A percentile compares a stretch with the other conserved stretches of the same genome.
Conservation (phyloP, 345 rosid genomes). For the Populus pruinosa region DNA sequence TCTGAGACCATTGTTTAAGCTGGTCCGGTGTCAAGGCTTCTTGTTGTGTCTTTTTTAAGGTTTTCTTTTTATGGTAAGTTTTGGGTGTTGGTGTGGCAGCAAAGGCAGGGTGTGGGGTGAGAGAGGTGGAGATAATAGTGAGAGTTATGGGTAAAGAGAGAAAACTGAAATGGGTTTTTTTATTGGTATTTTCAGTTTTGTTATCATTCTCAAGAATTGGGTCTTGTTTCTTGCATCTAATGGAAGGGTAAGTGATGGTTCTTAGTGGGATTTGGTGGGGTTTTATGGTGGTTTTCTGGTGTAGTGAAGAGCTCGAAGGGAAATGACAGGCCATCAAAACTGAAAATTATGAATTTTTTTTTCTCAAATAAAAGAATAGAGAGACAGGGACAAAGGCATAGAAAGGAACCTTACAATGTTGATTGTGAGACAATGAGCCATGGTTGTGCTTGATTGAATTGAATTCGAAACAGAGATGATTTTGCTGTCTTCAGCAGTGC, state of each 20-base stretch:
- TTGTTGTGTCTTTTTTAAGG: constrained; percentile 45
- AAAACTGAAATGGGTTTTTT: constrained; percentile 37
- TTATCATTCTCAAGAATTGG: constrained; percentile 15
- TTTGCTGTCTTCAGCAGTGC: neutral
- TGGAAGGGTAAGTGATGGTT: constrained; percentile 20
- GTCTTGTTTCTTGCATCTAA: constrained; percentile 38
- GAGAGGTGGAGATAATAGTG: constrained; percentile 56
- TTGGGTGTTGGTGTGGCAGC: constrained; percentile 41
- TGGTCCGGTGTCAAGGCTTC: constrained; percentile 67
- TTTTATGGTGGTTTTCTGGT: constrained; percentile 11
- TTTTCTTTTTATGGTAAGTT: constrained; percentile 44
- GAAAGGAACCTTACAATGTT: constrained; percentile 11
- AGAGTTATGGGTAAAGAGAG: constrained; percentile 66
- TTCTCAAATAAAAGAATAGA: neutral
- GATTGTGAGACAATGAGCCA: neutral
- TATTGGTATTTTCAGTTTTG: constrained; percentile 21
- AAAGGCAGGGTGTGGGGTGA: constrained; percentile 36
- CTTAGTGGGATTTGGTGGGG: constrained; percentile 19
- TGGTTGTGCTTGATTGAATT: neutral
- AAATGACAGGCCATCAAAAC: constrained; percentile 16
- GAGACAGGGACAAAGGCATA: neutral
- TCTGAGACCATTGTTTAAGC: constrained; percentile 66
- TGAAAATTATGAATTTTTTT: neutral
- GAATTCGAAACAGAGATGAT: neutral
- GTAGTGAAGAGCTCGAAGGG: constrained; percentile 3